Base-by-base conservation (phyloP, 257 asterid genomes). In the Rauvolfia tetraphylla region DNA sequence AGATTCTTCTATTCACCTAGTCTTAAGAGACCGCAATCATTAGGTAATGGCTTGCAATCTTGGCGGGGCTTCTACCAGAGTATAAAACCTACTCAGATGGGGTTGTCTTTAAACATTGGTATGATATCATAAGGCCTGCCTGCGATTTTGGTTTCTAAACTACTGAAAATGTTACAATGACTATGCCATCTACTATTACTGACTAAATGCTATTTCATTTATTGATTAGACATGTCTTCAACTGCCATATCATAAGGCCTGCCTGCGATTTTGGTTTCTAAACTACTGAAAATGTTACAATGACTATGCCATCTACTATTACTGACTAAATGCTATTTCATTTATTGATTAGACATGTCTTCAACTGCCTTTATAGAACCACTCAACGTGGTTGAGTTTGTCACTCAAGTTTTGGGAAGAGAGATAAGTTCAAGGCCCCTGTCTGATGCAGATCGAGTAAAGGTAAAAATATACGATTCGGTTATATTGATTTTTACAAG, bases 51-150 rank as follows among this genome's bases (percentile, higher is more conserved):
- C 29, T 80, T 84, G 17, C 84, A 86, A 74, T 82, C 88, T 72
- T 86, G 90, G 90, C 83, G 87, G 29, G 90, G 90, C 62, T 86
- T 86, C 80, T 86, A 86, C 75, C 90, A 86, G 73, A 84, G 85
- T 44, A 80, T 86, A 48, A 84, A 86, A 68, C 90, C 86, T 38
- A 86, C 90, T 39, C 88, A 86, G 78, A 84, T 86, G 90, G 88
- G 90, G 17, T 53, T 86, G 76, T 80, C 88, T 12, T 48, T 86
- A 41, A 86, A 86, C 53, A 80, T 78, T 71, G 87, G 87, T 83
- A 67, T 22, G 81, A 42, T 27, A 22, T 61, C 34, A 42, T 56
- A 27, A 15, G 17, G 44, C 58, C 59, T 15, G 25, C 22, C 39
- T 8, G 20, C 25, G 23, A 29, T 76, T 56, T 39, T 53, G 25